Conservation (phyloP, 306 rosid species). For the Potentilla sterilis region DNA sequence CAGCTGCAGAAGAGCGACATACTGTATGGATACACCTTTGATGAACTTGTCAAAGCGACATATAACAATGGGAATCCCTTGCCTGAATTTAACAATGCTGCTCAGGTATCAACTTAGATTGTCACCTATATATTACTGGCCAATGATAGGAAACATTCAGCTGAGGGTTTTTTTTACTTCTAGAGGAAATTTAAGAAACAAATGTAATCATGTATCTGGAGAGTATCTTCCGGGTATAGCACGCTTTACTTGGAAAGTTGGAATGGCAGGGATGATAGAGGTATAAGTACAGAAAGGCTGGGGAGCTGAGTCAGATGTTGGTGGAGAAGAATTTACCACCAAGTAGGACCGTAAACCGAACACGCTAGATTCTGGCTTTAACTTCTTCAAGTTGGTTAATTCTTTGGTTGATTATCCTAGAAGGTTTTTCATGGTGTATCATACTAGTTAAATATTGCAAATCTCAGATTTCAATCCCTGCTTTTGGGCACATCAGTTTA, state of each 20-base stretch:
- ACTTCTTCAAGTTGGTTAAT: background rate
- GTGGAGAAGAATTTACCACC: background rate
- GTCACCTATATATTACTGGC: background rate
- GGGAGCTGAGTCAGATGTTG: background rate
- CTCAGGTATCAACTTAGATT: conserved; percentile 64
- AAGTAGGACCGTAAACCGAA: background rate
- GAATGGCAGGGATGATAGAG: background rate
- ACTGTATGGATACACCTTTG: conserved; percentile 77
- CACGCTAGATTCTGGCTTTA: background rate
- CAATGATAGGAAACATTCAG: background rate
- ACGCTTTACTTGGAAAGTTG: background rate
- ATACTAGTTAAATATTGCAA: background rate
- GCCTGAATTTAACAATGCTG: conserved; percentile 87
- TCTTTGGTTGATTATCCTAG: background rate
- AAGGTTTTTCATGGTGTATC: conserved; percentile 5
- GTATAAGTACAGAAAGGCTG: background rate
- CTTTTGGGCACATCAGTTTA: background rate
- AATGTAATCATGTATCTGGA: background rate
- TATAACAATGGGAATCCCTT: conserved; percentile 89
- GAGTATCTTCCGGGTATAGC: background rate
- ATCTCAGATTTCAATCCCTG: background rate
- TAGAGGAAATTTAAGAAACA: background rate
- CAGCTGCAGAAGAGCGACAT: conserved; percentile 76
- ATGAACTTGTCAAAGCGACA: conserved; percentile 86
- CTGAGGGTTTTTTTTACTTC: background rate